These are phyloP conservation scores for Aureobasidium lini DNA, from an alignment of 2,329 filamentous ascomycete genomes.

Conservation along the genomic window DNA sequence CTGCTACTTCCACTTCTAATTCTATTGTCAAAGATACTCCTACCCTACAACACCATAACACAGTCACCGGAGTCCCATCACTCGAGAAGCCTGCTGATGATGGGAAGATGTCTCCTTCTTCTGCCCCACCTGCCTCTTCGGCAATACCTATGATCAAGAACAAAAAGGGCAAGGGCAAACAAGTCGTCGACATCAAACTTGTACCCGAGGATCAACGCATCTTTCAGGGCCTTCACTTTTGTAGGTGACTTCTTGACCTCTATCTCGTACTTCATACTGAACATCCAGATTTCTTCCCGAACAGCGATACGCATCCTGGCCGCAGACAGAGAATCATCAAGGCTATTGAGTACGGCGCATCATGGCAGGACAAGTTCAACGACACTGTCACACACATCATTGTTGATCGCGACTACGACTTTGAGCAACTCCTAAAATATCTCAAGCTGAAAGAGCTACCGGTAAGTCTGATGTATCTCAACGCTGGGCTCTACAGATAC, in stretches of 20 bases:
- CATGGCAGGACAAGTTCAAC: slow-evolving; percentile 55
- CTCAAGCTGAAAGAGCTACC: slow-evolving; percentile 45
- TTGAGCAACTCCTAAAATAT: slow-evolving; percentile 53
- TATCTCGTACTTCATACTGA: neutral
- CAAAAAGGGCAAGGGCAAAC: slow-evolving; percentile 7
- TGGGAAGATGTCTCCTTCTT: slow-evolving; percentile 17
- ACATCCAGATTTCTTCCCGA: slow-evolving; percentile 62
- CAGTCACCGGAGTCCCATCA: neutral
- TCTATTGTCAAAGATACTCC: slow-evolving; percentile 9
- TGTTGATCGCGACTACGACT: slow-evolving; percentile 62
- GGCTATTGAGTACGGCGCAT: slow-evolving; percentile 66
- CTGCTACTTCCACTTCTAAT: neutral
- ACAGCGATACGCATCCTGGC: slow-evolving; percentile 62
- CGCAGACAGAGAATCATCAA: slow-evolving; percentile 67
- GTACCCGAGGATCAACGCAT: slow-evolving; percentile 23
- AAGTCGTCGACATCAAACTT: slow-evolving; percentile 15
- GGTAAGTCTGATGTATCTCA: slow-evolving; percentile 28
- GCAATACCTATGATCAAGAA: slow-evolving; percentile 5
- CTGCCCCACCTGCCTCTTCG: slow-evolving; percentile 11
- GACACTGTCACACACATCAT: slow-evolving; percentile 65
- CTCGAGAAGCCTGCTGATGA: neutral
- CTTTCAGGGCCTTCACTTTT: slow-evolving; percentile 27
- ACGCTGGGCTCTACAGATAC: neutral
- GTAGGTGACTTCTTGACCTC: neutral
- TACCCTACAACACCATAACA: slow-evolving; percentile 13